Conservation (phyloP, 108 stramenopile genomes). For the Cyclotella cryptica region DNA sequence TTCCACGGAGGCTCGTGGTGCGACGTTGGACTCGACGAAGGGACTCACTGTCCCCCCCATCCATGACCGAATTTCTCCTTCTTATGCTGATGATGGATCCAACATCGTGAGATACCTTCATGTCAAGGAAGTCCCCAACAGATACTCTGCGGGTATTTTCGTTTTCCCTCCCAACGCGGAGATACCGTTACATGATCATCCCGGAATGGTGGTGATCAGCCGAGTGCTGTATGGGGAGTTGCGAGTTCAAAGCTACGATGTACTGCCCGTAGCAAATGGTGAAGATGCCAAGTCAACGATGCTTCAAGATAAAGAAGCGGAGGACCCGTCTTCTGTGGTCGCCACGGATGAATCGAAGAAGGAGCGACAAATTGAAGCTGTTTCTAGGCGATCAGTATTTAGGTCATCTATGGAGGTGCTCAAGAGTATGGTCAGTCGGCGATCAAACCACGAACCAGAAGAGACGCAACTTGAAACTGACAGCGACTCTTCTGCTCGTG, state of each 20-base stretch:
- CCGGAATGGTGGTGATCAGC: conserved; percentile 91
- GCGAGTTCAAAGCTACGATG: conserved; percentile 76
- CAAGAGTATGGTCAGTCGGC: conserved; percentile 31
- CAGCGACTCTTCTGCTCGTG: background rate
- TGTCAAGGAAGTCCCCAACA: conserved; percentile 71
- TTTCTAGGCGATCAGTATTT: background rate
- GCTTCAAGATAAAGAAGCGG: background rate
- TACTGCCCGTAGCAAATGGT: conserved; percentile 40
- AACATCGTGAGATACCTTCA: conserved; percentile 79
- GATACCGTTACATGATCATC: conserved; percentile 97
- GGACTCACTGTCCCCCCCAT: conserved; percentile 62
- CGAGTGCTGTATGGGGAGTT: conserved; percentile 91
- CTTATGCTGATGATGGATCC: conserved; percentile 10
- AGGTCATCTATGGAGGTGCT: conserved; percentile 24
- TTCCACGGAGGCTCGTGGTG: conserved; percentile 19
- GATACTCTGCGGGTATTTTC: conserved; percentile 92
- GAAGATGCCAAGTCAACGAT: conserved; percentile 4
- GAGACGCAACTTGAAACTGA: conserved; percentile 11
- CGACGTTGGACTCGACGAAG: conserved; percentile 19
- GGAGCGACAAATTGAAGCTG: background rate
- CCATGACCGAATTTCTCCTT: conserved; percentile 60
- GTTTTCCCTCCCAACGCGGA: conserved; percentile 88
- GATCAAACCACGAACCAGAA: conserved; percentile 14
- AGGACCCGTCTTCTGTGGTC: background rate
- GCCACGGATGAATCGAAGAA: background rate